A percentile compares a stretch with the other conserved stretches of the same genome.
phyloP scores from a whole-genome alignment of 1,284 basidiomycete species.

The Athelia sp. region DNA sequence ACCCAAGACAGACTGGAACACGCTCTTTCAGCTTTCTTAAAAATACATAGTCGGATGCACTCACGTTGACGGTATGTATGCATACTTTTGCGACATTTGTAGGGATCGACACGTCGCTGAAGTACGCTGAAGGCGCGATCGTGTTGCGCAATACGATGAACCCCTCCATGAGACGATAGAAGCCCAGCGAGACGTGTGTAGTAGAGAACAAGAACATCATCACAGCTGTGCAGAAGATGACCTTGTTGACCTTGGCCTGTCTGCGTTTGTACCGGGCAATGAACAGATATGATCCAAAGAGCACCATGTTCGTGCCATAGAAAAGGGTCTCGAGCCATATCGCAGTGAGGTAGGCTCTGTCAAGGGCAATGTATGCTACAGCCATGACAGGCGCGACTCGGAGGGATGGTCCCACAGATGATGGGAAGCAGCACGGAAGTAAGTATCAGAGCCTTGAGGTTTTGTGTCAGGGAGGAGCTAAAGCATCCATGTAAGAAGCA shows the following conservation, averaged over 20 bases:
- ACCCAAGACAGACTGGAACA: constrained; percentile 22
- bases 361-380: constrained; percentile 2
- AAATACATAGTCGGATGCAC: neutral
- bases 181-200: constrained; percentile 31
- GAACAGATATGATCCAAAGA: constrained; percentile 29
- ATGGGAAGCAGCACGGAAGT: no score
- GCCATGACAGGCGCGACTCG: no score
- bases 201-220: constrained; percentile 32
- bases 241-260: constrained; percentile 22
- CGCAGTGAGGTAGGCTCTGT: constrained; percentile 12
- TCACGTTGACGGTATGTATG: constrained; percentile 30
- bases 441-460: no score
- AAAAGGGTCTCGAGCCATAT: constrained; percentile 14
- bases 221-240: constrained; percentile 26
- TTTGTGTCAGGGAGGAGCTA: no score
- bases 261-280: constrained; percentile 25
- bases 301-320: constrained; percentile 28
- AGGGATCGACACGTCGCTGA: constrained; percentile 32
- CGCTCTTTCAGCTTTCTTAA: neutral
- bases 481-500: no score
- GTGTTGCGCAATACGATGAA: constrained; percentile 28
- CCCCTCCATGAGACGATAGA: constrained; percentile 31
- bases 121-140: constrained; percentile 29
- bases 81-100: constrained; percentile 34
- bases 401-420: no score